These are phyloP conservation scores for Pleurotus cornucopiae DNA, from an alignment of 768 basidiomycete genomes.

Conservation along the genomic window DNA sequence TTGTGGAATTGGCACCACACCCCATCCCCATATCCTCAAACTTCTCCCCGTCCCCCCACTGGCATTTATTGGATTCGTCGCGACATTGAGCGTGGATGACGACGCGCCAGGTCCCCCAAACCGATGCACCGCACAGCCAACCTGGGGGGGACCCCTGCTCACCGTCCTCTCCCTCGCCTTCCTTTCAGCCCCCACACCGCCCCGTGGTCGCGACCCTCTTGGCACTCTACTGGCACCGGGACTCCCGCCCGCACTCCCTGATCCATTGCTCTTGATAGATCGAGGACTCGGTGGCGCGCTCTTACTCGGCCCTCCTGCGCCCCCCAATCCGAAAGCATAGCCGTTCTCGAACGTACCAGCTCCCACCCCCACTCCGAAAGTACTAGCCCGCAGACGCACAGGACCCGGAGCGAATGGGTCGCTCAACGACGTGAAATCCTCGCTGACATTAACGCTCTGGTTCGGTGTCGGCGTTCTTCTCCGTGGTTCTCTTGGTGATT, in stretches of 20 bases:
- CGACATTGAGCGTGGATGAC: not conserved
- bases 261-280: no score
- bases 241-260: no score
- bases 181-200: not conserved
- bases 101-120: not conserved
- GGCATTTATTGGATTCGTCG: not conserved
- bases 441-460: not conserved
- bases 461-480: no score
- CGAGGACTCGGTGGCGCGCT: no score
- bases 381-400: not conserved
- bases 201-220: not conserved
- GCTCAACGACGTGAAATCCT: conserved; percentile 5
- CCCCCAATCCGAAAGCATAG: not conserved
- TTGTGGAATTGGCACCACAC: not conserved
- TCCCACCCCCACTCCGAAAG: not conserved
- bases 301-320: not conserved
- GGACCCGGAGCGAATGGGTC: conserved; percentile 1
- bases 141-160: not conserved
- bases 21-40: conserved; percentile 6
- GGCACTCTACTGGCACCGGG: no score
- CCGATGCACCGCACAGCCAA: not conserved
- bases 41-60: not conserved
- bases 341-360: not conserved
- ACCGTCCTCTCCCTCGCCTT: no score
- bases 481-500: no score